Base-by-base conservation (phyloP, 2,329 filamentous ascomycete species). In the Pseudogymnoascus sp. region DNA sequence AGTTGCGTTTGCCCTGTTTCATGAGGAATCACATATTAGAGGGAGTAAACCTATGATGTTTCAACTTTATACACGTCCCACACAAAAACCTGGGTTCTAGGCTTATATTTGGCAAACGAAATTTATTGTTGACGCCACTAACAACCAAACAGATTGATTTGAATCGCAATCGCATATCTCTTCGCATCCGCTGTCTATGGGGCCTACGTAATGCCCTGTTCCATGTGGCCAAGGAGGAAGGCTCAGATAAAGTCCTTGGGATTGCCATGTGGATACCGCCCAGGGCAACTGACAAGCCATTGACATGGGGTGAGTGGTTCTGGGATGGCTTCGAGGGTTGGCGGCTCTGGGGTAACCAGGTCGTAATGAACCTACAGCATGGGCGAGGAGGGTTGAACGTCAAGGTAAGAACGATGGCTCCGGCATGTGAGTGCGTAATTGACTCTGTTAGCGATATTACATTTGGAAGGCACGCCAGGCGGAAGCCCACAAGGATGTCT, bases 261-360 rank as follows among this genome's bases (percentile, higher is more conserved):
- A 85, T 89, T 23, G 84, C 87, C 64, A 90, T 89, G 82, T 91
- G 88, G 88, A 77, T 89, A 62, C 80, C 80, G 0, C 88, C 88
- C 0, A 78, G 78, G 13, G 75, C 76, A 0, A 72, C 77, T 0
- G 75, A 73, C 4, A 71, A 79, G 56, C 77, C 80, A 15, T 75
- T 81, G 50, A 82, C 79, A 5, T 90, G 87, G 87, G 75, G 77
- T 23, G 79, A 84, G 59, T 89, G 85, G 80, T 71, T 82, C 1
- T 56, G 50, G 50, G 21, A 56, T 6, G 5, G 50, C 29, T 13
- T 56, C 7, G 84, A 88, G 63, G 77, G 77, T 63, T 90, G 87
- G 85, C 77, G 79, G n/a, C 77, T 91, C 13, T 90, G 85, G 77
- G 73, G 85, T 62, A 79, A 82, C 50, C 88, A 91, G 69, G 77